phyloP scores from a whole-genome alignment of 2,329 filamentous ascomycete genomes.

The Rasamsonia emersonii region DNA sequence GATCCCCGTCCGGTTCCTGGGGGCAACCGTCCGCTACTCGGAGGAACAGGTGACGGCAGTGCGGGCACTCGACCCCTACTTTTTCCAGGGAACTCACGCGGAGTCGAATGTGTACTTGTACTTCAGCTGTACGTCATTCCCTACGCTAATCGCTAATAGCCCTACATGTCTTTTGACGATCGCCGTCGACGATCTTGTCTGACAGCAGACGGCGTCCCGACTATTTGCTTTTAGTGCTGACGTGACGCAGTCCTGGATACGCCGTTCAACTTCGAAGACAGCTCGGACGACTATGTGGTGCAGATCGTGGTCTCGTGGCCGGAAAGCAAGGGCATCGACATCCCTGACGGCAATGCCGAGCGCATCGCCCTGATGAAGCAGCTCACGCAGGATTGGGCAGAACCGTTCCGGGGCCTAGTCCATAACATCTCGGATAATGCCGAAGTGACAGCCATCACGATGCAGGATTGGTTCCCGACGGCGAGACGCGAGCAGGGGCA shows the following conservation, averaged over 20 bases:
- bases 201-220: background rate
- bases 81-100: conserved; percentile 48
- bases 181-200: too few relatives aligned
- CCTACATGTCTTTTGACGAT: too few relatives aligned
- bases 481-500: conserved; percentile 26
- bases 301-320: conserved; percentile 49
- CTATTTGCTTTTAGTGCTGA: background rate
- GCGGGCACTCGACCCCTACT: conserved; percentile 43
- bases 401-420: conserved; percentile 40
- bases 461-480: conserved; percentile 43
- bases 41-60: conserved; percentile 36
- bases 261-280: conserved; percentile 33
- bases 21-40: conserved; percentile 36
- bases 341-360: conserved; percentile 34
- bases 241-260: conserved; percentile 38
- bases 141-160: too few relatives aligned
- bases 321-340: conserved; percentile 22
- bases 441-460: conserved; percentile 37
- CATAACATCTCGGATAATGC: conserved; percentile 33
- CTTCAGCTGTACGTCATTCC: conserved; percentile 43
- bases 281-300: conserved; percentile 33
- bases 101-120: conserved; percentile 45
- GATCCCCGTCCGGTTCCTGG: conserved; percentile 44
- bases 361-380: conserved; percentile 36
- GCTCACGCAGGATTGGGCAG: conserved; percentile 40